Evolutionary conservation across 2,329 filamentous ascomycete genomes (phyloP).

Genomic region (Paraconiothyrium brasiliense): DNA sequence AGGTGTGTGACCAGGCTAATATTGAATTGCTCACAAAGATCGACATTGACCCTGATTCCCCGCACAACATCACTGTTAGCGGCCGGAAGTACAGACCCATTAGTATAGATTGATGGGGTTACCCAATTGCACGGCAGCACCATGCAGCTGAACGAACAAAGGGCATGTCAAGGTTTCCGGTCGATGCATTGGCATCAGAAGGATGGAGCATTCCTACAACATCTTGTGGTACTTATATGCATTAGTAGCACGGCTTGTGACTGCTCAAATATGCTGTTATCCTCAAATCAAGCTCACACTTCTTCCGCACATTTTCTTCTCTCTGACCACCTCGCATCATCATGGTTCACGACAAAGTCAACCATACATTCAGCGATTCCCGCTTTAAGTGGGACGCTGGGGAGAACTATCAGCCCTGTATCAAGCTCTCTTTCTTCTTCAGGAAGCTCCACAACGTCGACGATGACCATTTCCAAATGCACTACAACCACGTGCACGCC

Average conservation of each 20-base stretch:
- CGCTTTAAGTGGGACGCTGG: constrained; percentile 37
- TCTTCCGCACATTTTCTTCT: too few species aligned
- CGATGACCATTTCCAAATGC: constrained; percentile 43
- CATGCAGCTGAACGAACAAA: neutral
- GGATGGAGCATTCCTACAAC: neutral
- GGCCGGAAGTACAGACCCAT: neutral
- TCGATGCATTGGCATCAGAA: neutral
- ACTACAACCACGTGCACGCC: constrained; percentile 45
- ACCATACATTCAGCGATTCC: constrained; percentile 34
- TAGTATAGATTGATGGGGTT: neutral
- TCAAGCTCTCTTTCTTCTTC: constrained; percentile 44
- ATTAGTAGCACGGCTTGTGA: too few species aligned
- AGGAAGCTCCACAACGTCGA: constrained; percentile 42
- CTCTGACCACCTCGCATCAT: neutral
- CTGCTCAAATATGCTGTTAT: too few species aligned
- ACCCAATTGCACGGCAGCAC: neutral
- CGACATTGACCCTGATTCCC: neutral
- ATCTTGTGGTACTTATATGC: neutral
- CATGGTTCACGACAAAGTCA: constrained; percentile 27
- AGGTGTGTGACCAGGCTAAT: neutral
- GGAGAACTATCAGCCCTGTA: constrained; percentile 44
- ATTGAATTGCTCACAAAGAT: neutral
- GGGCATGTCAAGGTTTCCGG: neutral
- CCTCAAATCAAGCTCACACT: too few species aligned
- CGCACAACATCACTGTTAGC: constrained; percentile 4